Conservation (phyloP, 169 alveolate genomes). For the Neospora caninum region DNA sequence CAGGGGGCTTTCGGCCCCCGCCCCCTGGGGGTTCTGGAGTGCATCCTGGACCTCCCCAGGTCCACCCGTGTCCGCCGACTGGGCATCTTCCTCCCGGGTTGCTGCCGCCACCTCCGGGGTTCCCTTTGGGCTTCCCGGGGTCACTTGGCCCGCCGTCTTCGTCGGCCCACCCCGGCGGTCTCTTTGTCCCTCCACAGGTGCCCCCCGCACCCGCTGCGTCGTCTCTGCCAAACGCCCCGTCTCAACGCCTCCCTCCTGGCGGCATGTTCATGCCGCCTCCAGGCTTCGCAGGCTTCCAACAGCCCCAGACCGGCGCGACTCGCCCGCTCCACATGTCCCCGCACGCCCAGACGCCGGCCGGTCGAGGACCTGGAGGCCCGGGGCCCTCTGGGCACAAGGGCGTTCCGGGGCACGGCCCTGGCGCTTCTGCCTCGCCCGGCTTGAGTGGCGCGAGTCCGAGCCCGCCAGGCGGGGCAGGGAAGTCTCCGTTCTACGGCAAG, state of each 20-base stretch:
- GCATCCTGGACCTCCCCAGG: not conserved
- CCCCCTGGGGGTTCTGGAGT: not conserved
- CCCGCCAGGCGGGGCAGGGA: not conserved
- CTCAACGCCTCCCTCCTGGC: not conserved
- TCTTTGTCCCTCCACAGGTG: not conserved
- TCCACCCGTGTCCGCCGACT: not conserved
- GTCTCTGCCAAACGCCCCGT: not conserved
- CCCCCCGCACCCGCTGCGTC: not conserved
- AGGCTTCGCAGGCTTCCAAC: not conserved
- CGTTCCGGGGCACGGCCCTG: not conserved
- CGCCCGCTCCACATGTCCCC: not conserved
- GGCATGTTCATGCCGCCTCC: conserved; percentile 1
- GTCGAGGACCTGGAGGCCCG: too few species aligned
- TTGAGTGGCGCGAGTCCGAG: not conserved
- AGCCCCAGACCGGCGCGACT: not conserved
- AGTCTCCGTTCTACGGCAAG: not conserved
- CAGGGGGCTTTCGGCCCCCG: conserved; percentile 6
- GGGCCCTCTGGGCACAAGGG: not conserved
- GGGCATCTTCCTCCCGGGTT: not conserved
- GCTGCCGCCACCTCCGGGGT: not conserved
- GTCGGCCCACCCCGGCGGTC: not conserved
- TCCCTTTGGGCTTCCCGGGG: not conserved
- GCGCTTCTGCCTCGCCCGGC: too few species aligned
- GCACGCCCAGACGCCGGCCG: not conserved
- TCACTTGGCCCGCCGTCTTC: conserved; percentile 5